A percentile compares a stretch with the other conserved stretches of the same genome.
Conservation (phyloP, 495 filamentous ascomycete species). For the Talaromyces thailandensis region DNA sequence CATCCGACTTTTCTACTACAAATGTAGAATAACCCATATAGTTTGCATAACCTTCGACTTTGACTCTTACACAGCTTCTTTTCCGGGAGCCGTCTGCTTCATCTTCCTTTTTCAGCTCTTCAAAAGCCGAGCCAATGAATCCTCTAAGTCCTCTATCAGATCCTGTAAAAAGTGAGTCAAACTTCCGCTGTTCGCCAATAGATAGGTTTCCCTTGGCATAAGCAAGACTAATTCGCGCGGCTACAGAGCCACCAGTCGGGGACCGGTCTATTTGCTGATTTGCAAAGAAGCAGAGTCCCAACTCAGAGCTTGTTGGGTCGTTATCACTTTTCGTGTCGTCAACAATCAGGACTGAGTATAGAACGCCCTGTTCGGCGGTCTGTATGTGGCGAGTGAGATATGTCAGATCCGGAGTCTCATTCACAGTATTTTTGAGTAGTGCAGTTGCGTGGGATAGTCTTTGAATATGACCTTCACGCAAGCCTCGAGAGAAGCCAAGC, state of each 20-base stretch:
- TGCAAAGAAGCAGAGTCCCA: conserved; percentile 15
- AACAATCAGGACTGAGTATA: conserved; percentile 17
- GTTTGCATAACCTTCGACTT: background rate
- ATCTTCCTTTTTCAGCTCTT: background rate
- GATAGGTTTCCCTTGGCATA: conserved; percentile 11
- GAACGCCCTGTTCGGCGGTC: conserved; percentile 9
- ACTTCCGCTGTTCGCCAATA: conserved; percentile 12
- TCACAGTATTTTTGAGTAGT: conserved; percentile 12
- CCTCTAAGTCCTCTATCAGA: background rate
- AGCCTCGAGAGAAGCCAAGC: background rate
- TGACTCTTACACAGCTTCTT: background rate
- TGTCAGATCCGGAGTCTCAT: conserved; percentile 3
- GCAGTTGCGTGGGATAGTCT: conserved; percentile 13
- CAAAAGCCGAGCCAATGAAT: background rate
- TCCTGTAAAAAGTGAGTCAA: conserved; percentile 13
- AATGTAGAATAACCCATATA: background rate
- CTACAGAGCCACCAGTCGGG: conserved; percentile 10
- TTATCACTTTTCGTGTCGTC: conserved; percentile 10
- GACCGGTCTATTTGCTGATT: conserved; percentile 20
- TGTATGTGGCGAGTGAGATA: conserved; percentile 6
- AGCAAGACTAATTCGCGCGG: background rate
- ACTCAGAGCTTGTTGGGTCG: conserved; percentile 10
- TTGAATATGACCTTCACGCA: conserved; percentile 3
- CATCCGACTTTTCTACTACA: background rate
- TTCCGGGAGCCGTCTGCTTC: background rate